Evolutionary conservation across 2,329 filamentous ascomycete genomes (phyloP).

Genomic region (Polychaeton citri): DNA sequence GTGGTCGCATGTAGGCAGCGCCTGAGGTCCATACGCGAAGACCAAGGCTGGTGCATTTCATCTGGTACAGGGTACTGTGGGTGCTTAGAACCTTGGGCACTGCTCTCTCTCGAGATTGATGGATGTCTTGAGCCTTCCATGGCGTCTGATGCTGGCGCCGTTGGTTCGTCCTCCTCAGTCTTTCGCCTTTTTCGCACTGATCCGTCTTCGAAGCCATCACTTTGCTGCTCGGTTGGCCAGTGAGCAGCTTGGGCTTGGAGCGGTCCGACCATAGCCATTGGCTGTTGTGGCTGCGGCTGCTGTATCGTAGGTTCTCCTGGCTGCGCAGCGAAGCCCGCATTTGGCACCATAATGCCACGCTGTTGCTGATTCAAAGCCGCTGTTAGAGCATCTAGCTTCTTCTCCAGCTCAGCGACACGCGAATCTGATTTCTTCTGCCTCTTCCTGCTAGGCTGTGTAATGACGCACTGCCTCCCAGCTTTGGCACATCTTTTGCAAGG

Average conservation of each 20-base stretch:
- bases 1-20: constrained; percentile 12
- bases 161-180: background rate
- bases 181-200: background rate
- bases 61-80: background rate
- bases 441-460: constrained; percentile 63
- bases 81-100: background rate
- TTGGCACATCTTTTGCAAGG: constrained; percentile 58
- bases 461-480: constrained; percentile 61
- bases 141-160: background rate
- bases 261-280: background rate
- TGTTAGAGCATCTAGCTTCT: constrained; percentile 80
- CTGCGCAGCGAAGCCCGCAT: background rate
- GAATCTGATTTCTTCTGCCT: constrained; percentile 86
- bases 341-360: constrained; percentile 5
- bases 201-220: background rate
- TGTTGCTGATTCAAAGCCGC: constrained; percentile 56
- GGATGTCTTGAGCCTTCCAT: background rate
- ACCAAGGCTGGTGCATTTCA: constrained; percentile 7
- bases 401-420: constrained; percentile 78
- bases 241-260: background rate
- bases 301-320: background rate
- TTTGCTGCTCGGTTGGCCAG: background rate
- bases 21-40: constrained; percentile 9
- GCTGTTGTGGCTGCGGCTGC: background rate
- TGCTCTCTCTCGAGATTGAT: background rate